Base-by-base conservation (phyloP, 176 grass and related monocot species). In the Eleusine coracana region DNA sequence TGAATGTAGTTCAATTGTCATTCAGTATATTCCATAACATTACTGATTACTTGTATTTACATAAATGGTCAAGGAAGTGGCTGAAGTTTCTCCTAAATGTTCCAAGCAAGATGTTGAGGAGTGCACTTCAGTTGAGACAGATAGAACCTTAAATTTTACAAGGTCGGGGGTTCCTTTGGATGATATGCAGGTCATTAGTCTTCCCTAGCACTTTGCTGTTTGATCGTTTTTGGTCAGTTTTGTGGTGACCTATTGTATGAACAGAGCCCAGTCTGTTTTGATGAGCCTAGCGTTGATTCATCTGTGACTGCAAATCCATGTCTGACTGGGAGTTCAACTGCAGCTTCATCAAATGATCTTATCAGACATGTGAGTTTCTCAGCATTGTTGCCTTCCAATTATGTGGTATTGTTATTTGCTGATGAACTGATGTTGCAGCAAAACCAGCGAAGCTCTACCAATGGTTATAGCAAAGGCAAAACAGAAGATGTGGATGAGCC, bases 41-140 rank as follows among this genome's bases (percentile, higher is more conserved):
- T 50, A 12, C 68, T 90, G 71, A 85, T 81, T 82, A 63, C 74
- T 40, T 78, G 7, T 82, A 74, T 78, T 70, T 74, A 42, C 71
- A 80, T 68, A 73, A 64, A 77, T 95, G 81, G 48, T 93, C 89
- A 96, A 93, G 94, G 91, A 97, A 89, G 70, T 86, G 85, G 76
- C 70, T 88, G 89, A 78, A 90, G 74, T 85, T 84, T 60, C 70
- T 91, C 74, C 54, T 21, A 72, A 74, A 80, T 66, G 74, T 77
- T 55, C 29, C 1, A 49, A 76, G 67, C 82, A 59, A 83, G 58
- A 59, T 23, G 42, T 73, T 21, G 70, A 77, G 67, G 70, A 77
- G 60, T 45, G 76, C 1, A 6, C 69, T 75, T 77, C 84, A 68
- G 80, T 31, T 77, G 72, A 65, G 59, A 74, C 73, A 62, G 28